Percentiles rank a stretch among this genome's conserved stretches.
Evolutionary conservation across 768 basidiomycete species (phyloP).

Genomic region (Tulasnella sp.): DNA sequence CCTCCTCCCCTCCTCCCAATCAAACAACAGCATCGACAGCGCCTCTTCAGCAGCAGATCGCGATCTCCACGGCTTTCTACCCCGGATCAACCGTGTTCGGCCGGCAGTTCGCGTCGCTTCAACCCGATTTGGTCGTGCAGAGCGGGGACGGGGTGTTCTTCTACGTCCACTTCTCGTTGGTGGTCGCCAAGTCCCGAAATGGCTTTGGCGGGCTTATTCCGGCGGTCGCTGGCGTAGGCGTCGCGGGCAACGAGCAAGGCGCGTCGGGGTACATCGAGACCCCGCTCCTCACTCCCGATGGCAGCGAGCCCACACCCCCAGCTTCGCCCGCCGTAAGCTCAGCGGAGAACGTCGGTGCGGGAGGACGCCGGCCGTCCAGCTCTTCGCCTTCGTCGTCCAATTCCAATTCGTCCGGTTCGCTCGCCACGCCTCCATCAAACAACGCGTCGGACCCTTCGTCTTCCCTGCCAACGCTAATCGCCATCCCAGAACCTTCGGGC

Average conservation of each 20-base stretch:
- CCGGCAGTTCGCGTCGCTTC: conserved; percentile 17
- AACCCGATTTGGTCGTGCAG: conserved; percentile 61
- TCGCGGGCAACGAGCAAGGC: neutral
- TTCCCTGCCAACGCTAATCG: conserved; percentile 46
- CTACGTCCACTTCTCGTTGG: conserved; percentile 68
- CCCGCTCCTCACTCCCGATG: conserved; percentile 25
- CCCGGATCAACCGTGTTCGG: conserved; percentile 63
- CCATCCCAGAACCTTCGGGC: conserved; percentile 57
- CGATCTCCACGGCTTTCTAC: conserved; percentile 82
- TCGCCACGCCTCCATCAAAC: neutral
- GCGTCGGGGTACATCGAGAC: conserved; percentile 20
- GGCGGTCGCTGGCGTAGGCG: neutral
- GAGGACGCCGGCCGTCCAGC: neutral
- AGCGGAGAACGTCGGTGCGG: neutral
- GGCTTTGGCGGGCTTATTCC: conserved; percentile 57
- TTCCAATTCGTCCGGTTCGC: neutral
- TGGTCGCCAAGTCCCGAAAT: conserved; percentile 66
- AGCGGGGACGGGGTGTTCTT: conserved; percentile 82
- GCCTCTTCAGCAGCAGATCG: conserved; percentile 54
- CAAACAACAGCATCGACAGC: neutral
- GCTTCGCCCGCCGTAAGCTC: conserved; percentile 8
- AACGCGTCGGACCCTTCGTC: neutral
- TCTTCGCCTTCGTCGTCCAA: neutral
- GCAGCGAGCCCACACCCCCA: conserved; percentile 26
- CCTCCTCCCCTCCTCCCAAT: neutral